Percentiles rank a stretch among this genome's conserved stretches.
phyloP scores from a whole-genome alignment of 257 asterid genomes.

The Echites panduratus region DNA sequence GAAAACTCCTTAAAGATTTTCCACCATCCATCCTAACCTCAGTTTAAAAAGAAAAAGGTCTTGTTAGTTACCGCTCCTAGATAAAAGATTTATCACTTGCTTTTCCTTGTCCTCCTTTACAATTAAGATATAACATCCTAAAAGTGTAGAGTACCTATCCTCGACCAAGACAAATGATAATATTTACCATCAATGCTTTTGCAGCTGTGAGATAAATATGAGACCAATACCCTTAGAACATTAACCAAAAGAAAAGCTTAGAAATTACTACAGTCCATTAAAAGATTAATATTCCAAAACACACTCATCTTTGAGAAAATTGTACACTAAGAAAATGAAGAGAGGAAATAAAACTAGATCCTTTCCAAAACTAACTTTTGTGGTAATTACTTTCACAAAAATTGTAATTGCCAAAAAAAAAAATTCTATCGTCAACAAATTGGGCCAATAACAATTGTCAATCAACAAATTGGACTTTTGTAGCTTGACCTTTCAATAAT shows the following conservation, averaged over 20 bases:
- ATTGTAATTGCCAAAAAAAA: not conserved
- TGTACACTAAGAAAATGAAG: not conserved
- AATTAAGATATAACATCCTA: not conserved
- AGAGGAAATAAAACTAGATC: not conserved
- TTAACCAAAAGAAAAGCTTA: not conserved
- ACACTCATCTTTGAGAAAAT: not conserved
- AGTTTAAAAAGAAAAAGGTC: no score
- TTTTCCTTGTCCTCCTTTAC: not conserved
- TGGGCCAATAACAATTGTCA: no score
- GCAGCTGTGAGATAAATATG: not conserved
- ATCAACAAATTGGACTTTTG: no score
- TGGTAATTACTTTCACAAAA: not conserved
- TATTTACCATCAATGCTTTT: not conserved
- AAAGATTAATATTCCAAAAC: not conserved
- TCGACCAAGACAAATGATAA: not conserved
- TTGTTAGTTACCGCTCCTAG: no score
- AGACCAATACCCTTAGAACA: not conserved
- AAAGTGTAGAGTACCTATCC: no score
- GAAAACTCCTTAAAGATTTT: not conserved
- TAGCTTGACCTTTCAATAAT: no score
- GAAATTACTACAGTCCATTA: not conserved
- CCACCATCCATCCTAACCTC: not conserved
- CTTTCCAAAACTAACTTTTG: not conserved
- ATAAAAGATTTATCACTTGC: not conserved
- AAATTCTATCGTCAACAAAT: no score